Conservation (phyloP, 129 eudicot species). For the Chrysanthemum seticuspe region DNA sequence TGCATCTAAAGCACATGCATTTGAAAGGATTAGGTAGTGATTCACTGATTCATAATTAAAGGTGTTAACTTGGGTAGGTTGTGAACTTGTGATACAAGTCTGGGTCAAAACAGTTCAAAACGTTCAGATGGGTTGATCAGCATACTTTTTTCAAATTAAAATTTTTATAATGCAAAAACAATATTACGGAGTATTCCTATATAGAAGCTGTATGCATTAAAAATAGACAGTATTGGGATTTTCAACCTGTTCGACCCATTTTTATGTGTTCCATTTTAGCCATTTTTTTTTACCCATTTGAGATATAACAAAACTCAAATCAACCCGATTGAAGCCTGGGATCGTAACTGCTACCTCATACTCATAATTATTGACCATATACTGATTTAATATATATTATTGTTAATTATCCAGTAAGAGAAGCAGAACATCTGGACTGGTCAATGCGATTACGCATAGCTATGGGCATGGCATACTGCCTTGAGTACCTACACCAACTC, state of each 20-base stretch:
- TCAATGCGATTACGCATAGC: constrained; percentile 58
- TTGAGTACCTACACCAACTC: constrained; percentile 78
- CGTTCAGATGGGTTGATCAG: neutral
- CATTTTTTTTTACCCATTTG: neutral
- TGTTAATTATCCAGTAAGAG: constrained; percentile 50
- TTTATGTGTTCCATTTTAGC: neutral
- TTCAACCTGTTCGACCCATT: constrained; percentile 1
- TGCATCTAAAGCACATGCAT: constrained; percentile 25
- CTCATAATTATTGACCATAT: too few relatives aligned
- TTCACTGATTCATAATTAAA: neutral
- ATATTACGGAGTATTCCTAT: too few relatives aligned
- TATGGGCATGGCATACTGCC: constrained; percentile 84
- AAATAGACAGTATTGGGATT: neutral
- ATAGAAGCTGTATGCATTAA: neutral
- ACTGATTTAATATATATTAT: constrained; percentile 10
- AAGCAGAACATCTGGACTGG: constrained; percentile 88
- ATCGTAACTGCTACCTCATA: neutral
- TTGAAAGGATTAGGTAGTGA: constrained; percentile 24
- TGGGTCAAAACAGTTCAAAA: neutral
- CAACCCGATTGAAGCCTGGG: neutral
- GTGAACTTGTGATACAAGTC: neutral
- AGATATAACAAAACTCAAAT: neutral
- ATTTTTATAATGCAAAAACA: too few relatives aligned
- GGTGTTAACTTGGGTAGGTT: neutral
- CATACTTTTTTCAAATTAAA: too few relatives aligned